Evolutionary conservation across 345 rosid species (phyloP), one percentile per base, ranked within the genome.

Genomic region (Rhodamnia argentea): DNA sequence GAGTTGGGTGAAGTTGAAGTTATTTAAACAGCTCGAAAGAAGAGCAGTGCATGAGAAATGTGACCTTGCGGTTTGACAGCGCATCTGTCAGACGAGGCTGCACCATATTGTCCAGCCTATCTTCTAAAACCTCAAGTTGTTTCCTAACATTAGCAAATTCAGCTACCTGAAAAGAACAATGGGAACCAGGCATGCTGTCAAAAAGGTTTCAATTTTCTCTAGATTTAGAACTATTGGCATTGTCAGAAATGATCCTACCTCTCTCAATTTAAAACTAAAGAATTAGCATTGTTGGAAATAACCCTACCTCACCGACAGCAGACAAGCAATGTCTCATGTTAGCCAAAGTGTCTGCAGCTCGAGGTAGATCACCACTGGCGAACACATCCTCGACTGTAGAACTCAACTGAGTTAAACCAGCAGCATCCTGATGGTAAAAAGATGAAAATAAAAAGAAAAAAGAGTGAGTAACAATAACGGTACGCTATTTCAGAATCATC

Each of bases 261-360:
- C 84, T 51, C 26, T 70, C 81, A 10, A 18, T 10, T 10, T 70
- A 70, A 70, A 70, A 70, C 47, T 70, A 70, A 37, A 20, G 81
- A 32, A 70, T 70, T 70, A 70, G 42, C 47, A 37, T 70, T 70
- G 47, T 70, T 18, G 47, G 47, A 70, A 37, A 37, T 37, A 13
- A 37, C 40, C 81, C 81, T 87, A 96, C 99, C 98, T 97, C 99
- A 26, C 99, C 99, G 23, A 97, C 99, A 83, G 99, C 99, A 88
- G 99, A 94, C 89, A 97, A 88, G 90, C 99, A 97, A 91, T 95
- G 98, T 91, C 97, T 94, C 99, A 97, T 97, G 90, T 94, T 96
- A 85, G 99, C 97, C 95, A 97, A 93, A 85, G 99, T 97, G 89
- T 97, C 99, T 23, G 99, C 99, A 62, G 99, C 99, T 51, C 95